phyloP scores from a whole-genome alignment of 2,329 filamentous ascomycete genomes.

The Sclerotiophoma versabilis region DNA sequence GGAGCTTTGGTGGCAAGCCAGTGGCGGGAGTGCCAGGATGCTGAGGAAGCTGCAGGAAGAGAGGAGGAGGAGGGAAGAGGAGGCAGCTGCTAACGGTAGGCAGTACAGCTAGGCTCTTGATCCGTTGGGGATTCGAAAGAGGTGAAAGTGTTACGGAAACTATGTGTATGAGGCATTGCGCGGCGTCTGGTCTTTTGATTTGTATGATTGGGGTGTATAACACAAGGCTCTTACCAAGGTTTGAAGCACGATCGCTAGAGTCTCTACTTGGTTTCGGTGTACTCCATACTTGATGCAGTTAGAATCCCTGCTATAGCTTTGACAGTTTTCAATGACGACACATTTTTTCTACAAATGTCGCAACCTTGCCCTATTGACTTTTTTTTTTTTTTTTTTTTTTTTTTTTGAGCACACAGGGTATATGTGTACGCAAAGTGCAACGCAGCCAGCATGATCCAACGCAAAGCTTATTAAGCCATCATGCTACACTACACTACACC shows the following conservation, averaged over 20 bases:
- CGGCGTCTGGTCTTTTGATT: slow-evolving; percentile 10
- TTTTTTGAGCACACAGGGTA: too few relatives aligned
- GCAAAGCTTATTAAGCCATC: too few relatives aligned
- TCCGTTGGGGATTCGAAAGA: not conserved
- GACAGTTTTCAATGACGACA: slow-evolving; percentile 1
- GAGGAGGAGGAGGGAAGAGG: slow-evolving; percentile 41
- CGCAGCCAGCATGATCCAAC: too few relatives aligned
- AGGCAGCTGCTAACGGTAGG: slow-evolving; percentile 27
- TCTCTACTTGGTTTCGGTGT: not conserved
- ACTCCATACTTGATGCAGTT: not conserved
- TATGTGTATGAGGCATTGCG: slow-evolving; percentile 17
- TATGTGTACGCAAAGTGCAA: too few relatives aligned
- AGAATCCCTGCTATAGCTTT: slow-evolving; percentile 1
- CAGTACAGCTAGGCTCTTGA: slow-evolving; percentile 33
- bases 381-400: too few relatives aligned
- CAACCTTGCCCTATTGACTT: not conserved
- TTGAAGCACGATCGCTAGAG: not conserved
- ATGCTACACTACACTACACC: too few relatives aligned
- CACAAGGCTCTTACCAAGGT: not conserved
- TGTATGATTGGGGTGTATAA: slow-evolving; percentile 13
- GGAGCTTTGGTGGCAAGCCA: slow-evolving; percentile 92
- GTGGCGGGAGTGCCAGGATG: slow-evolving; percentile 70
- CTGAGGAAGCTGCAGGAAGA: slow-evolving; percentile 44
- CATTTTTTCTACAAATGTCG: not conserved
- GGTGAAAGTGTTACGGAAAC: not conserved